Percentiles rank a stretch among this genome's conserved stretches.
These are phyloP conservation scores for Dipodascopsis uninucleata DNA, from an alignment of 805 yeast genomes.

Conservation along the genomic window DNA sequence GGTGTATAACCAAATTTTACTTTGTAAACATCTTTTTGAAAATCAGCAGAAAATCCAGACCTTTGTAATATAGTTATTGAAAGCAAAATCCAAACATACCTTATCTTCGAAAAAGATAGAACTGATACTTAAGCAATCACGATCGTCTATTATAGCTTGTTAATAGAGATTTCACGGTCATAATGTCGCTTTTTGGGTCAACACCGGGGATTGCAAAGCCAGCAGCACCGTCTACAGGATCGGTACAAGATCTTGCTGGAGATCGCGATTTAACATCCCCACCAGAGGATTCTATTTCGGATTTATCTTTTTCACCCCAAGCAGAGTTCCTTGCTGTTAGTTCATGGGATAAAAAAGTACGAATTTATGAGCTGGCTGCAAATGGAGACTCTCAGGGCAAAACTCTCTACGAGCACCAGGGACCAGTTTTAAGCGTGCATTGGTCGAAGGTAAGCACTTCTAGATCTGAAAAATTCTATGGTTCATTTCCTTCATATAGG, in stretches of 20 bases:
- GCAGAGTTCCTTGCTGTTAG: constrained; percentile 78
- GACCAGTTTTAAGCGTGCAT: constrained; percentile 74
- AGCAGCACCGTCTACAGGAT: constrained; percentile 11
- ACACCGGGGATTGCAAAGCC: constrained; percentile 4
- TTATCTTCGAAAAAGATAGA: too few relatives aligned
- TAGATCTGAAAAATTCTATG: not conserved
- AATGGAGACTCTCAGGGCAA: constrained; percentile 81
- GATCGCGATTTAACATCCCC: constrained; percentile 59
- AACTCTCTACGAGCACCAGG: constrained; percentile 85
- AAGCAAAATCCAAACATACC: too few relatives aligned
- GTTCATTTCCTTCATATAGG: not conserved
- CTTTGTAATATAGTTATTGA: too few relatives aligned
- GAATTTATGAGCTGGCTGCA: constrained; percentile 80
- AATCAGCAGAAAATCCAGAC: too few relatives aligned
- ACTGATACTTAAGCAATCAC: too few relatives aligned
- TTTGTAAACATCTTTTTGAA: too few relatives aligned
- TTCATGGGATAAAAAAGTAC: constrained; percentile 92
- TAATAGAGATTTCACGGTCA: too few relatives aligned
- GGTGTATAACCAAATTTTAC: too few relatives aligned
- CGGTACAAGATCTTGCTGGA: constrained; percentile 51
- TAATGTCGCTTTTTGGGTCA: constrained; percentile 23
- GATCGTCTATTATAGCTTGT: too few relatives aligned
- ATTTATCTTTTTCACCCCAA: constrained; percentile 78
- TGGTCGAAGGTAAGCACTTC: constrained; percentile 50
- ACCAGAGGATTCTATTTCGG: constrained; percentile 89